Evolutionary conservation across 192 early-diverging fungal genomes (phyloP), one percentile per base, ranked within the genome.

Genomic region (Coemansia sp.): DNA sequence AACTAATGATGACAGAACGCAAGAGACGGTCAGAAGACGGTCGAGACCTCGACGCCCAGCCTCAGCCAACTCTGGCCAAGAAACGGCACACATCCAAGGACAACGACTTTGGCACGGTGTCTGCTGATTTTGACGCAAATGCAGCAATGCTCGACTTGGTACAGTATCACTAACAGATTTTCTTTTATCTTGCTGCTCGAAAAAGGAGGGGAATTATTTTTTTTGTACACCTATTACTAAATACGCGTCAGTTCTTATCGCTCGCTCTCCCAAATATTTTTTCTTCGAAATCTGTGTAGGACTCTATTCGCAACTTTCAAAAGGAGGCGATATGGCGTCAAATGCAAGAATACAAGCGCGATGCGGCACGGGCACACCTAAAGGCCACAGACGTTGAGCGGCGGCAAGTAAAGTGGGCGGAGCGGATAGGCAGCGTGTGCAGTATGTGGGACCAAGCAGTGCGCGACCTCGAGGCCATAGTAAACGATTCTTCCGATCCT

Each of bases 291-390:
- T 8, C 3, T 26, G 19, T 66, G 53, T 82, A 82, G 80, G 80
- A 74, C 4, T 66, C 71, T 55, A 82, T 82, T 53, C 80, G 80
- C 61, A 69, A 77, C 62, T 89, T 87, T 64, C 88, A 89, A 76
- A 89, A 89, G 64, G 88, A 89, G 10, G 88, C 88, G 40, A 89
- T 89, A 46, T 89, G 86, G 84, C 71, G 88, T 21, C 86, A 89
- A 59, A 88, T 89, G 68, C 85, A 85, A 85, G 87, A 88, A 53
- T 89, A 89, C 70, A 89, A 86, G 73, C 77, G 88, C 19, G 85
- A 88, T 59, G 70, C 75, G n/a, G 61, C 55, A 21, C 69, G 80
- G 35, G 78, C 86, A 19, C 63, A 87, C n/a, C 74, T 74, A 44
- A 77, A 77, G 23, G 68, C 85, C 42, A 62, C 28, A 19, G 74